Conservation (phyloP, 2,329 filamentous ascomycete genomes). For the Fusarium sp. region DNA sequence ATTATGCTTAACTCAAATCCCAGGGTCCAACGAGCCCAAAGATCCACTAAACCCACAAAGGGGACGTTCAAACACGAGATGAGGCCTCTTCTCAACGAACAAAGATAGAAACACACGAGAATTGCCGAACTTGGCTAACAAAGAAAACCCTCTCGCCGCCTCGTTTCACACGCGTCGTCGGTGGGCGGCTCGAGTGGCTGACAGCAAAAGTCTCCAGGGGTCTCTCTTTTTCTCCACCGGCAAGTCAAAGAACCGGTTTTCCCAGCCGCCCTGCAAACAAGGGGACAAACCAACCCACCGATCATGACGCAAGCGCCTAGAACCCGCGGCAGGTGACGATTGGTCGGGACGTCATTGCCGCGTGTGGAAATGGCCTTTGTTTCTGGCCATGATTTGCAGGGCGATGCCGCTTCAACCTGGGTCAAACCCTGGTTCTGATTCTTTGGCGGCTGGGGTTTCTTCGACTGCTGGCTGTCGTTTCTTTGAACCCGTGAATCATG, state of each 20-base stretch:
- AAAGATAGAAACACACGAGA: constrained; percentile 24
- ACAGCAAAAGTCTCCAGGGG: constrained; percentile 5
- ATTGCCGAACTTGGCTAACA: background rate
- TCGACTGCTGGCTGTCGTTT: background rate
- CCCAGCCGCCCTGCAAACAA: constrained; percentile 12
- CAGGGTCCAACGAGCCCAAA: constrained; percentile 20
- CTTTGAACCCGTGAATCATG: constrained; percentile 22
- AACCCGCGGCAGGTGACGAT: constrained; percentile 16
- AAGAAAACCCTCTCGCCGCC: background rate
- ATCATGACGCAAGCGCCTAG: constrained; percentile 34
- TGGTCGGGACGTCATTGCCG: background rate
- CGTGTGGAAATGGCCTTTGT: constrained; percentile 14
- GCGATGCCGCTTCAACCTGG: constrained; percentile 32
- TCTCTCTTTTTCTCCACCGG: constrained; percentile 7
- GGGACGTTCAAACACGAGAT: constrained; percentile 20
- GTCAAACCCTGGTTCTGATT: constrained; percentile 23
- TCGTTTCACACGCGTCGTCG: constrained; percentile 30
- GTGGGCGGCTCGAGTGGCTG: constrained; percentile 28
- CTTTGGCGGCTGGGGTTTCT: constrained; percentile 13
- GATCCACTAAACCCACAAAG: constrained; percentile 4
- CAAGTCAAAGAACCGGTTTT: constrained; percentile 30
- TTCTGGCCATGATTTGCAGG: constrained; percentile 38
- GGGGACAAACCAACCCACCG: background rate
- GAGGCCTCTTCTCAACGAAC: constrained; percentile 27
- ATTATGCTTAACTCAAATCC: constrained; percentile 13